Conservation (phyloP, 768 basidiomycete genomes). For the Tricholomella constricta region DNA sequence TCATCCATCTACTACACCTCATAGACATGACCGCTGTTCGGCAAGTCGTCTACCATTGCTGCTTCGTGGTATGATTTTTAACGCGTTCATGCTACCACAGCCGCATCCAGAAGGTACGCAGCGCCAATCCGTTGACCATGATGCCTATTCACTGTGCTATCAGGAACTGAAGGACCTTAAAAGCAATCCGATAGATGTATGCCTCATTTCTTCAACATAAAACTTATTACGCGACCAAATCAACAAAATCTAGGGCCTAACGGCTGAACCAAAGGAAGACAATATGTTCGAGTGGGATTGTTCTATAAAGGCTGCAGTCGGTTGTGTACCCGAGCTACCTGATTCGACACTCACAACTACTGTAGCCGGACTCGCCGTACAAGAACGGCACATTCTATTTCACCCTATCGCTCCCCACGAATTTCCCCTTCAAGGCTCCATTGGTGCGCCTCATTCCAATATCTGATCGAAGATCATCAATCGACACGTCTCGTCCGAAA, state of each 20-base stretch:
- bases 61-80: constrained; percentile 14
- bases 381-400: constrained; percentile 81
- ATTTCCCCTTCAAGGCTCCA: constrained; percentile 88
- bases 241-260: constrained; percentile 51
- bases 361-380: constrained; percentile 78
- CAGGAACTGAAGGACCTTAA: constrained; percentile 71
- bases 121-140: background rate
- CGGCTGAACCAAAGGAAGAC: constrained; percentile 64
- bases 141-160: constrained; percentile 1
- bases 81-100: constrained; percentile 37
- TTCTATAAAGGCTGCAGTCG: constrained; percentile 73
- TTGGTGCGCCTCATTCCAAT: constrained; percentile 43
- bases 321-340: constrained; percentile 27
- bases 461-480: constrained; percentile 7
- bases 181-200: constrained; percentile 65
- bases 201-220: constrained; percentile 12
- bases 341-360: constrained; percentile 11
- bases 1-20: background rate
- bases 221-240: constrained; percentile 11
- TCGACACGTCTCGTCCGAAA: constrained; percentile 29
- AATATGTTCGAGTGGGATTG: constrained; percentile 82
- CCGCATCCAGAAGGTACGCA: constrained; percentile 70
- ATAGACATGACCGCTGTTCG: constrained; percentile 39
- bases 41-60: constrained; percentile 26
- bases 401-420: constrained; percentile 68